Percentiles rank a stretch among this genome's conserved stretches.
Evolutionary conservation across 2,329 filamentous ascomycete genomes (phyloP).

Genomic region (Penicillium sp.): DNA sequence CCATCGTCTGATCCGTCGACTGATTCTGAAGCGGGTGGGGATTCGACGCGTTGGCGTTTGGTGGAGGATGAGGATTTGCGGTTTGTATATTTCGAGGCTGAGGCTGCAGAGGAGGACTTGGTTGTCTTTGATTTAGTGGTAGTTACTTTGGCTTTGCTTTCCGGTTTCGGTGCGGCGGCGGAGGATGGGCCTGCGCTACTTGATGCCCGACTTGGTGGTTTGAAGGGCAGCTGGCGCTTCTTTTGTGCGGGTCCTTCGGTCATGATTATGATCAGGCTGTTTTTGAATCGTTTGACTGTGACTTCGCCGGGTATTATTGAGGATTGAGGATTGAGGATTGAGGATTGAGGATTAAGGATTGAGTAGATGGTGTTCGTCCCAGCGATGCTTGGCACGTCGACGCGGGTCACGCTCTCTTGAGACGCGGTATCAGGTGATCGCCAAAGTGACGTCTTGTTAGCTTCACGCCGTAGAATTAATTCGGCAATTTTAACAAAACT

Average conservation of each 20-base stretch:
- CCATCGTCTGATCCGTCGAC: conserved; percentile 29
- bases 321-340: background rate
- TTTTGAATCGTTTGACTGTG: background rate
- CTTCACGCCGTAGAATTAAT: no score
- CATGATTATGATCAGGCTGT: conserved; percentile 29
- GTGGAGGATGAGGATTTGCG: conserved; percentile 20
- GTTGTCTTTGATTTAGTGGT: conserved; percentile 20
- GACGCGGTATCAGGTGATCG: conserved; percentile 34
- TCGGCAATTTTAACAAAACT: no score
- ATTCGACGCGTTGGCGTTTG: conserved; percentile 26
- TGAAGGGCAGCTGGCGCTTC: conserved; percentile 51
- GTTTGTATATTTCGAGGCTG: conserved; percentile 15
- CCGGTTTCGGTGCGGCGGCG: conserved; percentile 30
- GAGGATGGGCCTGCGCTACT: conserved; percentile 32
- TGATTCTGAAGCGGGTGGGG: conserved; percentile 23
- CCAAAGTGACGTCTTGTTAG: background rate
- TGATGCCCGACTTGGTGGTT: conserved; percentile 47
- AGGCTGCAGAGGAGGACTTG: conserved; percentile 15
- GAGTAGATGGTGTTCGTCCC: background rate
- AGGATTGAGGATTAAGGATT: background rate
- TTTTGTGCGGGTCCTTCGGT: conserved; percentile 43
- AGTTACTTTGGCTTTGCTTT: conserved; percentile 28
- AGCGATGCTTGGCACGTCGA: background rate
- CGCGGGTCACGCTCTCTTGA: conserved; percentile 24
- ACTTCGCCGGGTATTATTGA: background rate